Percentiles rank a stretch among this genome's conserved stretches.
phyloP scores from a whole-genome alignment of 1,139 yeast species.

The Hyphopichia khmerensis region DNA sequence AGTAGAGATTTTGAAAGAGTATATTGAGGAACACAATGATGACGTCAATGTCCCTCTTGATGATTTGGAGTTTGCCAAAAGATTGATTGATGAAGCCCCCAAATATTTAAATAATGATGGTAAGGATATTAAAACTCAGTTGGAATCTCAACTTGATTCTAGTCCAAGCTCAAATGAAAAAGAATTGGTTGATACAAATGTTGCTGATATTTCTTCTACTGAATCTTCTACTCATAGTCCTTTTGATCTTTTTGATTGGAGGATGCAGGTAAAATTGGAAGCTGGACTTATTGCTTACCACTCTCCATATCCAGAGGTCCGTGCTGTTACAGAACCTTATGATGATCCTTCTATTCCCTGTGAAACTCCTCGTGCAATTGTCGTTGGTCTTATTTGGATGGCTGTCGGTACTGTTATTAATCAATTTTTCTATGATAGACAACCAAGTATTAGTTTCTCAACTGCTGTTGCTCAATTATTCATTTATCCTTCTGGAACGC shows the following conservation, averaged over 20 bases:
- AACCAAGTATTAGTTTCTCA: conserved; percentile 10
- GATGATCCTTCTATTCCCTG: conserved; percentile 50
- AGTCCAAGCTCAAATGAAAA: not conserved
- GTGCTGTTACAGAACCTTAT: conserved; percentile 53
- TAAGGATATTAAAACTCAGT: conserved; percentile 5
- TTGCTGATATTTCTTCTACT: not conserved
- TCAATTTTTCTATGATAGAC: conserved; percentile 10
- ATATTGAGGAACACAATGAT: conserved; percentile 16
- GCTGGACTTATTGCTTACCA: conserved; percentile 51
- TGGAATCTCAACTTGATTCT: not conserved
- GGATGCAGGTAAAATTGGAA: conserved; percentile 31
- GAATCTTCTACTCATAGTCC: not conserved
- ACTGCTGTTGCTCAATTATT: conserved; percentile 23
- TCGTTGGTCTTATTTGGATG: conserved; percentile 53
- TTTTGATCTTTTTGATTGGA: conserved; percentile 12
- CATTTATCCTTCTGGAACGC: conserved; percentile 23
- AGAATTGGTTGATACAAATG: not conserved
- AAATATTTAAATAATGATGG: not conserved
- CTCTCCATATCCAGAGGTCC: conserved; percentile 65
- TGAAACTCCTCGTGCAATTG: conserved; percentile 57
- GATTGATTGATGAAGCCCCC: conserved; percentile 11
- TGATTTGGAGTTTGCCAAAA: conserved; percentile 14
- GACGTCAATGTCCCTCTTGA: conserved; percentile 20
- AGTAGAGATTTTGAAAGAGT: conserved; percentile 16
- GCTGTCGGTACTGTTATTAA: conserved; percentile 17